Percentiles rank a stretch among this genome's conserved stretches.
phyloP scores from a whole-genome alignment of 257 asterid species.

The Dorcoceras hygrometricum region DNA sequence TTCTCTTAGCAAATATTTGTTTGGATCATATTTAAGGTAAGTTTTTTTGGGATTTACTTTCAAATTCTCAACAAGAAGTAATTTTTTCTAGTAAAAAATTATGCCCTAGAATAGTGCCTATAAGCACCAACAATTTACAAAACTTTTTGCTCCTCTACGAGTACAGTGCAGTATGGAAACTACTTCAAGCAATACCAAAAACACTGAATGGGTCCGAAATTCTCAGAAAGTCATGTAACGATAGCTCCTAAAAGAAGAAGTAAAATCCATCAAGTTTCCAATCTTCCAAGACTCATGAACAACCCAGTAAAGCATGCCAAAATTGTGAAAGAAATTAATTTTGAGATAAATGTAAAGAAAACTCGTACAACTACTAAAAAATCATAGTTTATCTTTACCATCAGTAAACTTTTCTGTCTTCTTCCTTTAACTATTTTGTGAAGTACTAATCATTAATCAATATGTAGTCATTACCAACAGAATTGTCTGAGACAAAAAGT shows the following conservation, averaged over 20 bases:
- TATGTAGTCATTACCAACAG: background rate
- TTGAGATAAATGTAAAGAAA: slow-evolving; percentile 21
- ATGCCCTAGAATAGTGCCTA: too few relatives aligned
- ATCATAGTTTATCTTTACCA: background rate
- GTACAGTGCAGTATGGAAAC: slow-evolving; percentile 4
- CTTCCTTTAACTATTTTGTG: background rate
- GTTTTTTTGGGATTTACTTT: too few relatives aligned
- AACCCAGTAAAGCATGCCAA: slow-evolving; percentile 19
- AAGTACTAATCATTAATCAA: background rate
- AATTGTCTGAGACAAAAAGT: background rate
- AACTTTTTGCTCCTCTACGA: slow-evolving; percentile 9
- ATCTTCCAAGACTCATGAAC: slow-evolving; percentile 15
- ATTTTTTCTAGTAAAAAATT: too few relatives aligned
- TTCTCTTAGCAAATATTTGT: too few relatives aligned
- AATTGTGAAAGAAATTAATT: slow-evolving; percentile 22
- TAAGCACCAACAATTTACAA: slow-evolving; percentile 22
- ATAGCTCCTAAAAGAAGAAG: slow-evolving; percentile 6
- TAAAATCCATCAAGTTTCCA: slow-evolving; percentile 2
- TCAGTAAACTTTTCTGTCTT: background rate
- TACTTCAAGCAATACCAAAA: slow-evolving; percentile 32
- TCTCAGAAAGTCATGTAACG: slow-evolving; percentile 22
- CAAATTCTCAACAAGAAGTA: too few relatives aligned
- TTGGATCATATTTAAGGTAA: too few relatives aligned
- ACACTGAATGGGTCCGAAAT: slow-evolving; percentile 24
- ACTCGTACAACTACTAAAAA: slow-evolving; percentile 8